Conservation (phyloP, 2,329 filamentous ascomycete genomes). For the Chrysoporthe austroafricana region DNA sequence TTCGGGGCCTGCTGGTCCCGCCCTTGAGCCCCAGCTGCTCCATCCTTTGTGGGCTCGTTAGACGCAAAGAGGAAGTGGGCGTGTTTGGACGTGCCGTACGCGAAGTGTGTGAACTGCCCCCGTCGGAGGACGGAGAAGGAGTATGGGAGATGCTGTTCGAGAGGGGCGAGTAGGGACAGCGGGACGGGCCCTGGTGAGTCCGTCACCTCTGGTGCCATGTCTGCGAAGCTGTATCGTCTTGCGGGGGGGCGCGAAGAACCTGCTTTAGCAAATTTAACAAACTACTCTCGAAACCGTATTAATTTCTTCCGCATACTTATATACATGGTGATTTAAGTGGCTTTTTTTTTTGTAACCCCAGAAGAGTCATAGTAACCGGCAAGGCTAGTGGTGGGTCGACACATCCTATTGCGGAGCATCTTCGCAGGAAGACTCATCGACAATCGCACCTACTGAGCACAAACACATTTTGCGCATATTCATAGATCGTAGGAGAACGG, state of each 20-base stretch:
- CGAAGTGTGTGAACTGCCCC: conserved; percentile 58
- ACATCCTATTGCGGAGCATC: background rate
- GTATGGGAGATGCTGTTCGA: conserved; percentile 57
- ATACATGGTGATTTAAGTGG: background rate
- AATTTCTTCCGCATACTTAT: background rate
- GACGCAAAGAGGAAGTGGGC: conserved; percentile 48
- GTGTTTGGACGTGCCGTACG: conserved; percentile 46
- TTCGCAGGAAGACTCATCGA: background rate
- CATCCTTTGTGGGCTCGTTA: conserved; percentile 17
- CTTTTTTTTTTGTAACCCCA: background rate
- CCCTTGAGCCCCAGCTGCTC: background rate
- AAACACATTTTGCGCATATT: background rate
- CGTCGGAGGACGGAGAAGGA: conserved; percentile 66
- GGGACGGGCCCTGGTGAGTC: conserved; percentile 32
- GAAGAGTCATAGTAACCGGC: conserved; percentile 5
- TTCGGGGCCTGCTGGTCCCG: background rate
- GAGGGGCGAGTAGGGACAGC: conserved; percentile 47
- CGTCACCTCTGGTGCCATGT: conserved; percentile 27
- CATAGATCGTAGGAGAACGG: background rate
- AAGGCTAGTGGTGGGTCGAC: background rate
- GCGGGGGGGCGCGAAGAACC: background rate
- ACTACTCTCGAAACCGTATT: background rate
- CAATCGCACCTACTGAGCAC: too few species aligned
- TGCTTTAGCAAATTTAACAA: background rate
- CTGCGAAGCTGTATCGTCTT: background rate